These are phyloP conservation scores for Flaveria sonorensis DNA, from an alignment of 129 eudicot genomes.

Conservation along the genomic window DNA sequence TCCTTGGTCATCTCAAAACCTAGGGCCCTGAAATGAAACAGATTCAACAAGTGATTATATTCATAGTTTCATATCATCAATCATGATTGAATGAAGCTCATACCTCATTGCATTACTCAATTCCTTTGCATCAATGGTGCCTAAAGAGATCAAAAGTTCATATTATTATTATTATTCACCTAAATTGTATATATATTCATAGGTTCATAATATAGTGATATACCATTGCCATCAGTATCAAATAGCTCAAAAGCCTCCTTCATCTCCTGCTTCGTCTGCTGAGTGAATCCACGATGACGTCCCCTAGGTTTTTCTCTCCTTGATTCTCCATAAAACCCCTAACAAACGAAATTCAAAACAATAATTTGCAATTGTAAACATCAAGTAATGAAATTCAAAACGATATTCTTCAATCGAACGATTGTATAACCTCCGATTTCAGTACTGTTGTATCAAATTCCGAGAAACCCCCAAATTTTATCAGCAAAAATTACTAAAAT, in stretches of 20 bases:
- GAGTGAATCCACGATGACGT: slow-evolving; percentile 58
- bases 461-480: no score
- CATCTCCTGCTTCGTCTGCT: slow-evolving; percentile 71
- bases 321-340: slow-evolving; percentile 37
- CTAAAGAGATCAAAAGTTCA: slow-evolving; percentile 24
- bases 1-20: slow-evolving; percentile 80
- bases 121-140: slow-evolving; percentile 86
- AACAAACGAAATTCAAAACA: neutral
- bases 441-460: no score
- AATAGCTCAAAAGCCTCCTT: slow-evolving; percentile 84
- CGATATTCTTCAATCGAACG: no score
- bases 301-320: slow-evolving; percentile 57
- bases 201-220: neutral
- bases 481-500: neutral
- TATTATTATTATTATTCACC: neutral
- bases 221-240: slow-evolving; percentile 81
- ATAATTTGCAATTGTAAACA: no score
- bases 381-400: no score
- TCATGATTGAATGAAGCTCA: neutral
- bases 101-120: slow-evolving; percentile 86
- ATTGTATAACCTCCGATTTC: no score
- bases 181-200: neutral
- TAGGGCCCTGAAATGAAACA: slow-evolving; percentile 63
- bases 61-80: neutral
- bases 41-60: neutral